Evolutionary conservation across 2,329 filamentous ascomycete genomes (phyloP).

Genomic region (Fusarium fracticaudum): DNA sequence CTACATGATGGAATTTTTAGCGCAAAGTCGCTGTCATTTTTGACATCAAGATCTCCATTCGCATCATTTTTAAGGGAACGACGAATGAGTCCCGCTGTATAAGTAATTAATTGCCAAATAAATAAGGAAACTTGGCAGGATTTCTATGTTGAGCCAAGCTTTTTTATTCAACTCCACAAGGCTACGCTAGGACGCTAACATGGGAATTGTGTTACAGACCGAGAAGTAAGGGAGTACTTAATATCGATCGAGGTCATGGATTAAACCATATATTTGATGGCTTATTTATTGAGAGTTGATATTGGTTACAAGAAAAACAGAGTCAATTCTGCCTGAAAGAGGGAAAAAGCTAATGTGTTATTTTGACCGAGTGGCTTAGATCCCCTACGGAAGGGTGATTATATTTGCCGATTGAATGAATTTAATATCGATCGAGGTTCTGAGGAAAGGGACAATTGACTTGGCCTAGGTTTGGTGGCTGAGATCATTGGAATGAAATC

Average conservation of each 20-base stretch:
- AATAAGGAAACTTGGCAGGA: not conserved
- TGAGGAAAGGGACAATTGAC: not conserved
- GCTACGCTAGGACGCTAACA: not conserved
- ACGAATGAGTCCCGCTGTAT: not conserved
- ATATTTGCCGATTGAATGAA: no score
- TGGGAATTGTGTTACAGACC: not conserved
- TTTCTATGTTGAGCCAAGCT: conserved; percentile 4
- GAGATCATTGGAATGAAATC: not conserved
- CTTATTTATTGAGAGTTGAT: no score
- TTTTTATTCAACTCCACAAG: conserved; percentile 1
- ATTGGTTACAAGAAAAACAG: no score
- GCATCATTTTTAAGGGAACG: not conserved
- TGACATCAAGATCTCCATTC: not conserved
- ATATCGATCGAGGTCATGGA: no score
- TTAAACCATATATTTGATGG: no score
- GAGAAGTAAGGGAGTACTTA: not conserved
- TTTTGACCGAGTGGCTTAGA: no score
- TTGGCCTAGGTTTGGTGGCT: not conserved
- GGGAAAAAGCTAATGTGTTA: no score
- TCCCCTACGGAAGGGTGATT: no score
- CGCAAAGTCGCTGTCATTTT: not conserved
- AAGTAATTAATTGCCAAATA: not conserved
- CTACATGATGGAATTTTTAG: not conserved
- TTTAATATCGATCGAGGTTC: not conserved
- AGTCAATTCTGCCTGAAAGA: no score